Evolutionary conservation across 2,329 filamentous ascomycete genomes (phyloP).

Genomic region (Fusarium armeniacum): DNA sequence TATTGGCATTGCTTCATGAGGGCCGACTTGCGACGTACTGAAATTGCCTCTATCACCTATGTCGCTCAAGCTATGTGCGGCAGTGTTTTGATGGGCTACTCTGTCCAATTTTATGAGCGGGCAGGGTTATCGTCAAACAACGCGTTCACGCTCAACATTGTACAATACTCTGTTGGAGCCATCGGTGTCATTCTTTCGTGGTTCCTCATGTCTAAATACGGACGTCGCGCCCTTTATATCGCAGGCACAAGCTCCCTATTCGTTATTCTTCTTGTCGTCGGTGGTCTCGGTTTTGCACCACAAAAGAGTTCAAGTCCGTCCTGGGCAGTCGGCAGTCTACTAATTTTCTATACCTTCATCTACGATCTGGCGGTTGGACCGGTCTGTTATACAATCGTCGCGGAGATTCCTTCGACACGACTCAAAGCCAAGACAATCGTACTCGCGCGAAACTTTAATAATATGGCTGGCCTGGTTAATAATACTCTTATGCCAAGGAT

Average conservation of each 20-base stretch:
- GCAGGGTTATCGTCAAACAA: conserved; percentile 56
- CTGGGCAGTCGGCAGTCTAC: conserved; percentile 63
- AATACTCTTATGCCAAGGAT: conserved; percentile 63
- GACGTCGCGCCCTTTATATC: conserved; percentile 62
- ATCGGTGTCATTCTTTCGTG: conserved; percentile 62
- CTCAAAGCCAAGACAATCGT: conserved; percentile 63
- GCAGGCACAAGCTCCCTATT: conserved; percentile 64
- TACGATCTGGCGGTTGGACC: conserved; percentile 57
- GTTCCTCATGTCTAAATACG: conserved; percentile 59
- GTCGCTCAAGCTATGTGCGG: conserved; percentile 58
- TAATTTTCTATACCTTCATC: conserved; percentile 60
- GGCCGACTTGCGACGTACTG: conserved; percentile 60
- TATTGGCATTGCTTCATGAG: conserved; percentile 65
- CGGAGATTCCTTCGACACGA: conserved; percentile 62
- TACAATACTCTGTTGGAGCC: conserved; percentile 59
- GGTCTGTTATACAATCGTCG: conserved; percentile 88
- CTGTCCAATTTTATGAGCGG: conserved; percentile 64
- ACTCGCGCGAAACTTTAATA: conserved; percentile 62
- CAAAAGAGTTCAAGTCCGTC: conserved; percentile 57
- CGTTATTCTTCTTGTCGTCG: conserved; percentile 58
- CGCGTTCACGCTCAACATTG: conserved; percentile 58
- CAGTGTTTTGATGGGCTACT: conserved; percentile 67
- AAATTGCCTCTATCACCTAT: conserved; percentile 62
- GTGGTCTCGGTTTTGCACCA: conserved; percentile 67
- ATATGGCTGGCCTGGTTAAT: conserved; percentile 62